A percentile compares a stretch with the other conserved stretches of the same genome.
Conservation (phyloP, 2,329 filamentous ascomycete species). For the Colletotrichum cordylinicola region DNA sequence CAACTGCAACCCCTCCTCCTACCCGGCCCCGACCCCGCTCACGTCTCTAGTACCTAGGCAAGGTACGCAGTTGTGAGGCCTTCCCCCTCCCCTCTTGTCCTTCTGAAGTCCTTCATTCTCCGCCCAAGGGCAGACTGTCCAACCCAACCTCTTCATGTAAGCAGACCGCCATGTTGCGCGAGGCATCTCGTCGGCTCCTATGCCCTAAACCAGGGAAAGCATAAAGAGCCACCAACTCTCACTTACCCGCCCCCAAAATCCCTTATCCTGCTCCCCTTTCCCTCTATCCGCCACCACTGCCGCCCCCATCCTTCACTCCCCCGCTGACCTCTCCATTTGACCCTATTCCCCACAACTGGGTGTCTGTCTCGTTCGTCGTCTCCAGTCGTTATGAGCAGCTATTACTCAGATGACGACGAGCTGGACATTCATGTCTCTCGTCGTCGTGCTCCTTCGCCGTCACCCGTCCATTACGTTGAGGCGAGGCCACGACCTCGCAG, state of each 20-base stretch:
- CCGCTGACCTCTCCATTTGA: neutral
- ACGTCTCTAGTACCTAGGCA: neutral
- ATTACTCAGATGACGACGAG: constrained; percentile 61
- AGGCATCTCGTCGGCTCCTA: neutral
- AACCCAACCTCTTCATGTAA: neutral
- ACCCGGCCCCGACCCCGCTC: neutral
- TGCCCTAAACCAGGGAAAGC: constrained; percentile 10
- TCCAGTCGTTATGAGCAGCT: constrained; percentile 32
- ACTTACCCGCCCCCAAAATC: neutral
- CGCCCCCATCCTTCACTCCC: neutral
- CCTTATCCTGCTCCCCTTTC: neutral
- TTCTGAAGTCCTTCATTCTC: neutral
- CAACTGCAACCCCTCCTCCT: neutral
- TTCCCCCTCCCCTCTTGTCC: neutral
- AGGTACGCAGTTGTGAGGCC: neutral
- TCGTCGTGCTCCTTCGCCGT: constrained; percentile 45
- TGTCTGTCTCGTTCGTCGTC: neutral
- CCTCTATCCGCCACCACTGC: neutral
- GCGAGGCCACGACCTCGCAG: constrained; percentile 41
- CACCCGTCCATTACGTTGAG: constrained; percentile 52
- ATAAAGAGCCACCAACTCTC: constrained; percentile 3
- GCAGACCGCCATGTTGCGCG: neutral
- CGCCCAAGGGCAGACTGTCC: neutral
- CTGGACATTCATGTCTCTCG: constrained; percentile 53
- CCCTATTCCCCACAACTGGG: neutral